A percentile compares a stretch with the other conserved stretches of the same genome.
These are phyloP conservation scores for Capsicum pubescens DNA, from an alignment of 257 asterid genomes.

Conservation along the genomic window DNA sequence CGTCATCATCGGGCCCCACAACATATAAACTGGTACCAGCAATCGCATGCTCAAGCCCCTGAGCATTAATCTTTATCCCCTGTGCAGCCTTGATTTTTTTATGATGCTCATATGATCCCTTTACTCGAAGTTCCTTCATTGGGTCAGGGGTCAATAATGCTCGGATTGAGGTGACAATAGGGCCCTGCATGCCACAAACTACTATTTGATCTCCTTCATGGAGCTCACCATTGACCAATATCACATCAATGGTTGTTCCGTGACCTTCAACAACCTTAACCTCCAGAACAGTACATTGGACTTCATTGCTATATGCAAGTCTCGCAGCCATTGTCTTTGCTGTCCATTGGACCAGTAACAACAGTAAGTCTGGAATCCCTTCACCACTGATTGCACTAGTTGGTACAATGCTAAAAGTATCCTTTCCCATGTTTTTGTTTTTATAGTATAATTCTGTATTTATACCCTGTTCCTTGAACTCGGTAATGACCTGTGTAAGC, in stretches of 20 bases:
- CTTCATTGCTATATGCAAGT: slow-evolving; percentile 62
- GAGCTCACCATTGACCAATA: too few relatives aligned
- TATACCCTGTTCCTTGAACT: slow-evolving; percentile 90
- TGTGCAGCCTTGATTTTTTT: slow-evolving; percentile 96
- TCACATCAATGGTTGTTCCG: too few relatives aligned
- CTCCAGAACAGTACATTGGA: too few relatives aligned
- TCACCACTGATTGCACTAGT: slow-evolving; percentile 99
- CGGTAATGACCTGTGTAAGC: slow-evolving; percentile 70
- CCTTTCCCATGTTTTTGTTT: slow-evolving; percentile 80
- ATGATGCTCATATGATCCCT: slow-evolving; percentile 92
- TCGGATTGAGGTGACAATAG: slow-evolving; percentile 84
- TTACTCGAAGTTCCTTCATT: slow-evolving; percentile 97
- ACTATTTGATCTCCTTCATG: too few relatives aligned
- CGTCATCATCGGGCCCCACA: slow-evolving; percentile 82
- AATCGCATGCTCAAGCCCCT: slow-evolving; percentile 99
- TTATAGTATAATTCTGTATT: slow-evolving; percentile 88
- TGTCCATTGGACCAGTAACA: slow-evolving; percentile 85
- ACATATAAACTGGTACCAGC: slow-evolving; percentile 92
- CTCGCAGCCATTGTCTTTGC: slow-evolving; percentile 81
- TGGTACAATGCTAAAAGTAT: slow-evolving; percentile 81
- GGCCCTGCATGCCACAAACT: slow-evolving; percentile 82
- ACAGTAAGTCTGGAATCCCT: slow-evolving; percentile 85
- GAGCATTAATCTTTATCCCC: slow-evolving; percentile 96
- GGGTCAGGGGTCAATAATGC: slow-evolving; percentile 96
- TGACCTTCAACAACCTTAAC: too few relatives aligned